Base-by-base conservation (phyloP, 768 basidiomycete genomes). In the Trichaptum fuscoviolaceum region DNA sequence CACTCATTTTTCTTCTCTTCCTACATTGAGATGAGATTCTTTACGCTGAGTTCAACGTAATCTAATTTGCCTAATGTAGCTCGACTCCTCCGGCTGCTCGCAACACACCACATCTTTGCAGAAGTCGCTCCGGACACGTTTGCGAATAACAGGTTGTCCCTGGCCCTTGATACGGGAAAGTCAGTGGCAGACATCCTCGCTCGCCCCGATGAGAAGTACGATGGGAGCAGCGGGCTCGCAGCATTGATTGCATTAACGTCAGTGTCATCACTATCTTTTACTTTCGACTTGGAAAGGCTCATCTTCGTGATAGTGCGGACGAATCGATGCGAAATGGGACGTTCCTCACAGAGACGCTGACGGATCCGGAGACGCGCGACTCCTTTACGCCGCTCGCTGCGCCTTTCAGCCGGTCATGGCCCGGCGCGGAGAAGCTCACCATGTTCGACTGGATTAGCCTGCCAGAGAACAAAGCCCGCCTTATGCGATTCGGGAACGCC, bases 91-190 rank as follows among this genome's bases (percentile, higher is more conserved):
- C 88, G 92, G 58, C 80, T 92, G 25, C 82, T 93, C 59, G 90
- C 91, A 15, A 91, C 91, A 0, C 90, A 92, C 72, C 91, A 93
- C 73, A 84, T 93, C 63, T 79, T 90, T 35, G 81, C 82, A 57
- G 92, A 94, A 75, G 79, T 85, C 3, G 79, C 82, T 12, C 91
- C 90, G 6, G 83, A 92, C 71, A 85, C 88, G 6, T 94, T 94
- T 70, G 81, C 89, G 9, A 81, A 85, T 64, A 93, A 89, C 70
- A 83, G 90, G 42, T 81, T 91, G 65, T 87, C 88, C 4, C 86
- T 87, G 10, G 76, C 87, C 12, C 76, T 93, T 5, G 90, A 92
- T 71, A 86, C 86, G 0, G 89, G 91, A 6, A 88, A 88, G 73
- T 73, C 77, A 2, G 77, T 85, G 35, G 73, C 79, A 9, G 80